Conservation (phyloP, 257 asterid species). For the Solanum gracilifrons region DNA sequence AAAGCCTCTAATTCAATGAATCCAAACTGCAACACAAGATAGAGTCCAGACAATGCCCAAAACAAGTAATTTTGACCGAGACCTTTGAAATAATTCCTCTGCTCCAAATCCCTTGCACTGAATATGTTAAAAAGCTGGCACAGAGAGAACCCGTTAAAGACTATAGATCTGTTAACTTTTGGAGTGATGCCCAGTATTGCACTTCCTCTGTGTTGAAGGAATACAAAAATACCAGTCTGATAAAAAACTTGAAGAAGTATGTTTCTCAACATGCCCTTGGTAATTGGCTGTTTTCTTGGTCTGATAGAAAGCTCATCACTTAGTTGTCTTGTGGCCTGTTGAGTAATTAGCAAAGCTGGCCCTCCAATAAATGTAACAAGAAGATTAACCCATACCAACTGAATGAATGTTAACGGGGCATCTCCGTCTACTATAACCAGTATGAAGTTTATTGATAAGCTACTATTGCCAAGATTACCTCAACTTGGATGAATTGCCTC, state of each 20-base stretch:
- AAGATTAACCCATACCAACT: conserved; percentile 19
- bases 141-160: conserved; percentile 5
- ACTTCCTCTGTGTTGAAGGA: conserved; percentile 14
- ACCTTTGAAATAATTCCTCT: not conserved
- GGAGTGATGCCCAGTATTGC: conserved; percentile 1
- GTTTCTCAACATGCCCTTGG: conserved; percentile 20
- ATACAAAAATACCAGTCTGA: conserved; percentile 11
- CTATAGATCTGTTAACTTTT: not conserved
- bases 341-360: conserved; percentile 10
- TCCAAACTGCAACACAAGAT: not conserved
- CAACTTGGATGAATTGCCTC: conserved; percentile 17
- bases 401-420: conserved; percentile 10
- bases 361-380: conserved; percentile 20
- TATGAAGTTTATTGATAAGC: conserved; percentile 11
- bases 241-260: conserved; percentile 17
- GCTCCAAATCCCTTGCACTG: not conserved
- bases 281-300: conserved; percentile 5
- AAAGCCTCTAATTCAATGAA: not conserved
- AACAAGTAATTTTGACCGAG: not conserved
- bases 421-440: conserved; percentile 4
- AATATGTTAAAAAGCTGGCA: not conserved
- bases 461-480: conserved; percentile 8
- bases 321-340: not conserved
- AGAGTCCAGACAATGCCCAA: not conserved
- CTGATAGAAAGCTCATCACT: not conserved